Percentiles rank a stretch among this genome's conserved stretches.
phyloP scores from a whole-genome alignment of 352 stramenopile genomes.

The Pythium aristosporum region DNA sequence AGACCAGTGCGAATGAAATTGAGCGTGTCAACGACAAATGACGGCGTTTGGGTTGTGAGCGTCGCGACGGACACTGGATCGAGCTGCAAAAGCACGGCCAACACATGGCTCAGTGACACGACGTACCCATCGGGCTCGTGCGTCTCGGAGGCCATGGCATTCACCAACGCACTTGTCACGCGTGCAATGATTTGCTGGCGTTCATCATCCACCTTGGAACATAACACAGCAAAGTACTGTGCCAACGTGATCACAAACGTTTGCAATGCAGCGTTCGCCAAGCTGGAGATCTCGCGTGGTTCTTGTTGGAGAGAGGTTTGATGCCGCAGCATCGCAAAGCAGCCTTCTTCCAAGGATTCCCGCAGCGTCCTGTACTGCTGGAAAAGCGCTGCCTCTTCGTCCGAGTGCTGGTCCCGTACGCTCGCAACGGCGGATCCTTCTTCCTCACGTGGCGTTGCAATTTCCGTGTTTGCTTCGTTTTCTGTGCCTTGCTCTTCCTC shows the following conservation, averaged over 20 bases:
- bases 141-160: conserved; percentile 30
- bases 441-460: not conserved
- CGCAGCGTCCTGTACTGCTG: conserved; percentile 51
- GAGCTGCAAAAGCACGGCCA: conserved; percentile 70
- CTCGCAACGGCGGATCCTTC: conserved; percentile 1
- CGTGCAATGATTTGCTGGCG: conserved; percentile 48
- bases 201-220: conserved; percentile 55
- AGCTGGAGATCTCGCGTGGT: not conserved
- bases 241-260: conserved; percentile 59
- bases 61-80: conserved; percentile 41
- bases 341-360: conserved; percentile 59
- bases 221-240: conserved; percentile 67
- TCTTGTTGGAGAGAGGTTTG: conserved; percentile 23
- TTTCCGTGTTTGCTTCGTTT: not conserved
- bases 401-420: conserved; percentile 28
- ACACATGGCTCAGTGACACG: conserved; percentile 58
- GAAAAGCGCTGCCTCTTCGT: conserved; percentile 48
- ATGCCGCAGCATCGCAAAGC: conserved; percentile 59
- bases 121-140: conserved; percentile 36
- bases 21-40: conserved; percentile 52
- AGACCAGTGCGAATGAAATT: conserved; percentile 30
- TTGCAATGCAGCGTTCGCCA: conserved; percentile 36
- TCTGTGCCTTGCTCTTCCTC: conserved; percentile 26
- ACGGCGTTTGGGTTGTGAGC: conserved; percentile 33
- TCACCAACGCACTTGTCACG: conserved; percentile 48